Base-by-base conservation (phyloP, 495 filamentous ascomycete genomes). In the Podospora conica region DNA sequence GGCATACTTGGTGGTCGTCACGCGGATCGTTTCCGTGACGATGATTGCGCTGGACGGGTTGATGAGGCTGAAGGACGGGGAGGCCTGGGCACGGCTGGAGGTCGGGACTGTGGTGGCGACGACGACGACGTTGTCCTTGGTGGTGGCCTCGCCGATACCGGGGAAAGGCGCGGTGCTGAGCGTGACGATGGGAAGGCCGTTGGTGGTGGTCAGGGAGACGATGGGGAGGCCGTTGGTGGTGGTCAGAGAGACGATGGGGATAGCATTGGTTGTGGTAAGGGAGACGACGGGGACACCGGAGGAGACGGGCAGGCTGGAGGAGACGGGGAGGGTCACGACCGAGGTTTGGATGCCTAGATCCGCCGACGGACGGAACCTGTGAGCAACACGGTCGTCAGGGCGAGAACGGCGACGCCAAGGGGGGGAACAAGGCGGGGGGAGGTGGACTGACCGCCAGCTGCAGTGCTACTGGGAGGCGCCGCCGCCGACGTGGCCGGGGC, bases 21-120 rank as follows among this genome's bases (percentile, higher is more conserved):
- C 60, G 9, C 65, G 53, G 24, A 66, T 68, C 3, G 67, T 65
- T 9, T 69, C 58, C 31, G 64, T 54, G 1, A 68, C 60, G 22
- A 62, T 55, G 3, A 60, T 58, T 12, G 58, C 40, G 40, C 40
- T 48, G 15, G 40, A n/a, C 58, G 48, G 55, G 21, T 25, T 20
- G 57, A 27, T 58, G 21, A 15, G 33, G 25, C 20, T 48, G 24
- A 27, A 7, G 0, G 25, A 23, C 33, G 53, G 58, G 5, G 29
- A 12, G 58, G 63, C 53, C 9, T 27, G 53, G 40, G 23, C 12
- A 18, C 66, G 22, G 33, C 58, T 54, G 4, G 25, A 23, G 15
- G 58, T 66, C n/a, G 58, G 58, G 28, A 53, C 22, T 15, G 53
- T 33, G 23, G 40, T n/a, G 5, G 27, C 18, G 58, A 25, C 23